A percentile compares a stretch with the other conserved stretches of the same genome.
phyloP scores from a whole-genome alignment of 2,329 filamentous ascomycete genomes.

The Nigrograna mackinnonii region DNA sequence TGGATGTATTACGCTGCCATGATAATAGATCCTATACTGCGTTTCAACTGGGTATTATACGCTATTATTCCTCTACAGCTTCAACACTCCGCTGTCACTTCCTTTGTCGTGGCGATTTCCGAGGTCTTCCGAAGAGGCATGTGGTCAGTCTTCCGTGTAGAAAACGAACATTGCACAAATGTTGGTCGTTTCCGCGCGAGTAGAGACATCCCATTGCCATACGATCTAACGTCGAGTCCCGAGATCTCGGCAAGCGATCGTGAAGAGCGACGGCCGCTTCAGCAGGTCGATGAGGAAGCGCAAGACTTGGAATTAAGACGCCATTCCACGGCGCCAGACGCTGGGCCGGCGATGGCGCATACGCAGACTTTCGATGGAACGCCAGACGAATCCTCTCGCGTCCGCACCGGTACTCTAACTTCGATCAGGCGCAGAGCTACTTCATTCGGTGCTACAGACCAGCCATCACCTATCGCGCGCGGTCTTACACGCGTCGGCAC shows the following conservation, averaged over 20 bases:
- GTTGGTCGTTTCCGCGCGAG: constrained; percentile 88
- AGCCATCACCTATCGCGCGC: constrained; percentile 38
- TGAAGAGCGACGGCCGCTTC: no score
- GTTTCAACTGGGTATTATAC: constrained; percentile 95
- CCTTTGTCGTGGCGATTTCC: constrained; percentile 76
- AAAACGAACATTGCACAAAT: constrained; percentile 89
- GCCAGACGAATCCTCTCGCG: constrained; percentile 2
- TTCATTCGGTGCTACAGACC: constrained; percentile 9
- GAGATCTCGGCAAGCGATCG: no score
- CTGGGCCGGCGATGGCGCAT: background rate
- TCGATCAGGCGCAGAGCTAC: constrained; percentile 24
- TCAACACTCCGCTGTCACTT: constrained; percentile 81
- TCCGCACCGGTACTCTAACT: background rate
- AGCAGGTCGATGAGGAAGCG: background rate
- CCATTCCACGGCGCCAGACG: background rate
- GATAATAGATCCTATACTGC: constrained; percentile 77
- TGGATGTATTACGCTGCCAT: constrained; percentile 91
- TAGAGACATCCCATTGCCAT: constrained; percentile 84
- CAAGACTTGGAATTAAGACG: background rate
- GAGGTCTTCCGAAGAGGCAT: constrained; percentile 85
- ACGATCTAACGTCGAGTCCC: constrained; percentile 52
- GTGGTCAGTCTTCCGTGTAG: constrained; percentile 91
- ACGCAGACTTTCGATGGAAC: constrained; percentile 15
- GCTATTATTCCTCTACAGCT: constrained; percentile 77
- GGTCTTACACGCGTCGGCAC: constrained; percentile 61